Evolutionary conservation across 164 flowering plant genomes (phyloP), one percentile per base, ranked within the genome.

Genomic region (Sextonia rubra): DNA sequence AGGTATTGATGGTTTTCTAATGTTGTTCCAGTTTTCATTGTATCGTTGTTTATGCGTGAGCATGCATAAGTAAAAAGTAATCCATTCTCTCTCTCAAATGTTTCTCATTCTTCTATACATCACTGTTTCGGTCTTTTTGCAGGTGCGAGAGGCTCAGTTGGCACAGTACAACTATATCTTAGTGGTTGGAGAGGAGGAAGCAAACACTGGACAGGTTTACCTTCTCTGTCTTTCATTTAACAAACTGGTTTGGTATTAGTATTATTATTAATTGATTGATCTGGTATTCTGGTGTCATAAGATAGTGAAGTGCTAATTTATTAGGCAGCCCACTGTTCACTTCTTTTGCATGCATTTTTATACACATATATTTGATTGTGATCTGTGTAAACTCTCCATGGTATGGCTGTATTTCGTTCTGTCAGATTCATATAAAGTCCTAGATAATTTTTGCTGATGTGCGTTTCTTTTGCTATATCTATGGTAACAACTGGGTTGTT

Each of bases 101-200:
- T 49, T 15, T 12, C 27, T 71, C 47, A 32, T 27, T 22, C 47
- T 64, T n/a, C 56, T 62, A 24, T 52, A 23, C 3, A 3, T 62
- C 74, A 22, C 30, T 27, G 47, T 70, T 62, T 22, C 15, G 23
- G 3, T 4, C 26, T 17, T 44, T 61, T 48, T 76, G 66, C 80
- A 96, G 99, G 89, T 93, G 49, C 86, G 97, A 60, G 98, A 93
- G 84, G 99, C 99, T 78, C 99, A 96, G 75, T 73, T 93, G 74
- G 93, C 97, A 2, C 99, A 96, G 69, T 96, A 88, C 86, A 96
- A 96, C 84, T 93, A 86, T 70, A 93, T 93, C 63, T 76, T 96
- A 82, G 99, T 96, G 47, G 98, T 96, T 60, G 97, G 99, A 6
- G 99, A 93, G 80, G 87, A 83, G 67, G 99, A 96, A 80, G 91